These are phyloP conservation scores for Juncus inflexus DNA, from an alignment of 176 grass and related monocot species.

Conservation along the genomic window DNA sequence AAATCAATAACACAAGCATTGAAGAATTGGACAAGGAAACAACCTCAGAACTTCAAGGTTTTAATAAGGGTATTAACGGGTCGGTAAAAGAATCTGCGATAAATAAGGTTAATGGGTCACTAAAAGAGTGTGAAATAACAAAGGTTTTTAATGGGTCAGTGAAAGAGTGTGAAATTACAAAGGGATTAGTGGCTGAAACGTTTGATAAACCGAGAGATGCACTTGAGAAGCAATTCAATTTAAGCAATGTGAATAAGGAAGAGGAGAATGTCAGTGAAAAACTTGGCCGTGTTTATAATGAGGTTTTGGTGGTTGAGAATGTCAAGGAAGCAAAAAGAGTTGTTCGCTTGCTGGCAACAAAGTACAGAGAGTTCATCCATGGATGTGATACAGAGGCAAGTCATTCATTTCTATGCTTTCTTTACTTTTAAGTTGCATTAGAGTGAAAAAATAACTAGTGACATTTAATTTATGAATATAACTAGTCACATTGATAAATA, in stretches of 20 bases:
- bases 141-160: too few relatives aligned
- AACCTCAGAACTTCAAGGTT: not conserved
- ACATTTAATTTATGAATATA: too few relatives aligned
- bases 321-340: conserved; percentile 21
- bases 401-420: not conserved
- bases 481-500: too few relatives aligned
- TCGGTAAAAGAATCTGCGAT: not conserved
- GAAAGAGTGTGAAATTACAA: too few relatives aligned
- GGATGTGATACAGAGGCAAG: conserved; percentile 28
- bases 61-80: conserved; percentile 6
- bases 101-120: too few relatives aligned
- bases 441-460: too few relatives aligned
- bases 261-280: conserved; percentile 10
- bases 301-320: conserved; percentile 21
- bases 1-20: not conserved
- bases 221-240: conserved; percentile 1
- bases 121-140: too few relatives aligned
- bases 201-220: not conserved
- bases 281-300: conserved; percentile 18
- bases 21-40: not conserved
- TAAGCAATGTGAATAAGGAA: not conserved
- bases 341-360: conserved; percentile 25
- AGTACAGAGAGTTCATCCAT: conserved; percentile 27
- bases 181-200: too few relatives aligned
- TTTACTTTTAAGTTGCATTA: not conserved